Evolutionary conservation across 495 filamentous ascomycete species (phyloP), one percentile per base, ranked within the genome.

Genomic region (Tuber umbilicatum): DNA sequence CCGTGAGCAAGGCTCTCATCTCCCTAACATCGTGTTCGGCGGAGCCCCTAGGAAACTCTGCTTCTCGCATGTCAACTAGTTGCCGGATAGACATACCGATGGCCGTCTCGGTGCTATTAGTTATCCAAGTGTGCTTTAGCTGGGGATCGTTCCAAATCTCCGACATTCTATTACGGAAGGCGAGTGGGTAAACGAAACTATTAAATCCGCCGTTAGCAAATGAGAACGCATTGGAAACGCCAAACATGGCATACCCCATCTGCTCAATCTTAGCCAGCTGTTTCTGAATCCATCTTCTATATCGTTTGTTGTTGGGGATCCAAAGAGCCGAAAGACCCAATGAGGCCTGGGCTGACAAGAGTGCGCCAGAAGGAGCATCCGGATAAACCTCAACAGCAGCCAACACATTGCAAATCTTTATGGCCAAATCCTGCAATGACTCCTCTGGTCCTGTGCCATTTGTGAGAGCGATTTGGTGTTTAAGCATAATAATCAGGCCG

Each of bases 211-310:
- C 71, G 73, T 81, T 77, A 75, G 74, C 69, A 74, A 43, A 35
- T 68, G 42, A 23, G 68, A 37, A 68, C 50, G 64, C 23, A 70
- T 71, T 41, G 70, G 75, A 74, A 74, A 72, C 40, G 64, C 70
- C 35, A 23, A 69, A 70, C 27, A 60, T 70, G 70, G 87, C 93
- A 85, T 84, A 97, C 95, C 95, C 95, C 81, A 90, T 85, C 75
- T 87, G 85, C 83, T 99, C 95, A 73, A 97, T 86, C 73, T 87
- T 83, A 23, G 91, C 93, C 81, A 95, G 87, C 83, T 93, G 94
- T 80, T 88, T 87, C 73, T 93, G 89, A 75, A 89, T 86, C 94
- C 94, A 99, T 86, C 90, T 91, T n/a, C 88, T 86, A 82, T 96
- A 88, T 81, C 86, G 89, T 38, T 84, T 77, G 41, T 97, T 91